phyloP scores from a whole-genome alignment of 2,329 filamentous ascomycete species.

The Sarocladiaceae sp. region DNA sequence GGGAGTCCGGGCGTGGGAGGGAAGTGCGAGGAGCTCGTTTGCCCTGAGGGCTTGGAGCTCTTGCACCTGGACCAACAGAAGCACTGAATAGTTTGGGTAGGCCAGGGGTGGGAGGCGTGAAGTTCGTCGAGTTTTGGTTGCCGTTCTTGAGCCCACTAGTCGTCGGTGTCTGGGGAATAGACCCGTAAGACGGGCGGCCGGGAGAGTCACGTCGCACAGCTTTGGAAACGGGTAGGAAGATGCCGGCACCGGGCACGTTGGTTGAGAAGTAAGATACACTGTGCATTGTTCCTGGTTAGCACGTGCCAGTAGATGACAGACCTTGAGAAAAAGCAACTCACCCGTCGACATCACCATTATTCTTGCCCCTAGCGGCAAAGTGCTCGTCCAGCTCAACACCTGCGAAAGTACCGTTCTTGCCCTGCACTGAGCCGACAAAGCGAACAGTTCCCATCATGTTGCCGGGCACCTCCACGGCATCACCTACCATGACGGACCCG shows the following conservation, averaged over 20 bases:
- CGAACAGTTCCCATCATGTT: slow-evolving; percentile 88
- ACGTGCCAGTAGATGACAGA: neutral
- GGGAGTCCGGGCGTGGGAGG: slow-evolving; percentile 84
- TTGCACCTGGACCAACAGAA: slow-evolving; percentile 68
- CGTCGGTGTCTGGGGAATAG: slow-evolving; percentile 61
- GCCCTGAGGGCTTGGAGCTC: slow-evolving; percentile 66
- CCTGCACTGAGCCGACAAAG: slow-evolving; percentile 81
- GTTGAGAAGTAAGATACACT: slow-evolving; percentile 79
- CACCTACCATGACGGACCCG: slow-evolving; percentile 66
- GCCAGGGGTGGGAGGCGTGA: slow-evolving; percentile 61
- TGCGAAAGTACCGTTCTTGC: slow-evolving; percentile 87
- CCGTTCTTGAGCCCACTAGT: slow-evolving; percentile 49
- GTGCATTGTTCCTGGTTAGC: slow-evolving; percentile 13
- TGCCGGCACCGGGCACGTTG: slow-evolving; percentile 73
- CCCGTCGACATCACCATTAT: slow-evolving; percentile 95
- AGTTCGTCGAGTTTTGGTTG: slow-evolving; percentile 54
- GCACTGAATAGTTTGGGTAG: slow-evolving; percentile 76
- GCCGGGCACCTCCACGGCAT: slow-evolving; percentile 85
- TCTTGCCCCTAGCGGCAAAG: slow-evolving; percentile 83
- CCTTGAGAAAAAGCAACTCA: slow-evolving; percentile 42
- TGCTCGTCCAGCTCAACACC: slow-evolving; percentile 84
- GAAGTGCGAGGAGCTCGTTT: slow-evolving; percentile 68
- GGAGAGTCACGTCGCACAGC: slow-evolving; percentile 64
- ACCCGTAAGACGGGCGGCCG: slow-evolving; percentile 40
- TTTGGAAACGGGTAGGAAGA: slow-evolving; percentile 86